Conservation (phyloP, 345 rosid species). For the Arabis hirsuta region DNA sequence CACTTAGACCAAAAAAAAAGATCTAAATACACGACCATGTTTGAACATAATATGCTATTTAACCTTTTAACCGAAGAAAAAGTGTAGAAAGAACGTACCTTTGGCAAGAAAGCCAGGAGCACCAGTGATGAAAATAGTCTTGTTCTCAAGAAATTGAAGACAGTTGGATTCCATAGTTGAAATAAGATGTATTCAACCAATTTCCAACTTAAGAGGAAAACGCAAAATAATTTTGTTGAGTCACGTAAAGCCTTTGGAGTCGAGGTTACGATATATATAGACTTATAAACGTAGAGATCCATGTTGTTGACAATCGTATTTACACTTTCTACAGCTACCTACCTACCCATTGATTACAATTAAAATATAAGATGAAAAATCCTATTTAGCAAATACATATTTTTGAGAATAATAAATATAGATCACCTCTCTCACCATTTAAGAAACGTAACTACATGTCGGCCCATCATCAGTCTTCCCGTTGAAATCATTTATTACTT, state of each 20-base stretch:
- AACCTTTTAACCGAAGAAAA: too few relatives aligned
- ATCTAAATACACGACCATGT: too few relatives aligned
- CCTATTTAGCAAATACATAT: background rate
- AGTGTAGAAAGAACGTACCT: conserved; percentile 32
- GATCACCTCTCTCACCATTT: conserved; percentile 22
- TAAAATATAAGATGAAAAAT: conserved; percentile 6
- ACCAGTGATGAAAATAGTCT: conserved; percentile 54
- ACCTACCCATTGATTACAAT: conserved; percentile 33
- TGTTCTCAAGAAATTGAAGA: conserved; percentile 44
- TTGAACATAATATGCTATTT: too few relatives aligned
- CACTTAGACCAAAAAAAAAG: too few relatives aligned
- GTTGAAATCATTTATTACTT: conserved; percentile 33
- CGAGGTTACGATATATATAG: conserved; percentile 36
- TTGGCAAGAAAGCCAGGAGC: conserved; percentile 59
- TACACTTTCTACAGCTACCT: conserved; percentile 36
- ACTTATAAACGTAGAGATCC: background rate
- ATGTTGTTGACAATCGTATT: conserved; percentile 23
- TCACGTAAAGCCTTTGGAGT: conserved; percentile 26
- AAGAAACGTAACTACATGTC: conserved; percentile 35
- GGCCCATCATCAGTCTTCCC: conserved; percentile 38
- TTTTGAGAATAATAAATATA: conserved; percentile 23
- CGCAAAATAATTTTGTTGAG: conserved; percentile 9
- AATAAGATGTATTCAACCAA: background rate
- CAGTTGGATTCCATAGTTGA: conserved; percentile 39
- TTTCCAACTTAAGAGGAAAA: conserved; percentile 15